Base-by-base conservation (phyloP, 2,329 filamentous ascomycete species). In the Hyphodiscus sp. region DNA sequence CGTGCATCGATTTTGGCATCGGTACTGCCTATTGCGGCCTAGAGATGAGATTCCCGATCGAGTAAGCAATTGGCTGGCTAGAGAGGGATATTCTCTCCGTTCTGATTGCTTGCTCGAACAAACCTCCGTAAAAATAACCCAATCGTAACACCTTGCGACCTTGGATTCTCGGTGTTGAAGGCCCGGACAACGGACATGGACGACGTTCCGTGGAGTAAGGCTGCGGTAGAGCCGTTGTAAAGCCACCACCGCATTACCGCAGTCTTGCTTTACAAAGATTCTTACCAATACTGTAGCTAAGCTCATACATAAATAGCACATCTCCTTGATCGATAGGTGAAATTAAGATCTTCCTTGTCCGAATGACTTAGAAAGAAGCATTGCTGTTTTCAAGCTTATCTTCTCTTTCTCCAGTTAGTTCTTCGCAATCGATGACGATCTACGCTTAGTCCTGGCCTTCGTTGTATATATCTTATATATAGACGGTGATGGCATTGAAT, bases 221-320 rank as follows among this genome's bases (percentile, higher is more conserved):
- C 33, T 38, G 33, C 33, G 13, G 33, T 38, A 38, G 33, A 38
- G 33, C 33, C 33, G 33, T 38, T 38, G n/a, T 38, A 38, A 38
- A 38, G 33, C 33, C 33, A 38, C 33, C 33, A 38, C 33, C 33
- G 13, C 33, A 38, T n/a, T 10, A 13, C 23, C 3, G 23, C 11
- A 38, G 11, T 10, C 11, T 38, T 38, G 33, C 5, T 6, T 57
- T 54, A 54, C 51, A 46, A 57, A 57, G 55, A 52, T 41, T 49
- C 51, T 57, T 52, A 57, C 52, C 33, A 54, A 55, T 50, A 50
- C n/a, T n/a, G n/a, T n/a, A n/a, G 29, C 18, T 43, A 19, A 29
- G 19, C 23, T 20, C 44, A 41, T 45, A 50, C 50, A 52, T 52
- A 52, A 54, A 57, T 57, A 54, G 54, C 44, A 47, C 15, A 44